A percentile compares a stretch with the other conserved stretches of the same genome.
Conservation (phyloP, 805 yeast genomes). For the Ogataea nakhonphanomensis region DNA sequence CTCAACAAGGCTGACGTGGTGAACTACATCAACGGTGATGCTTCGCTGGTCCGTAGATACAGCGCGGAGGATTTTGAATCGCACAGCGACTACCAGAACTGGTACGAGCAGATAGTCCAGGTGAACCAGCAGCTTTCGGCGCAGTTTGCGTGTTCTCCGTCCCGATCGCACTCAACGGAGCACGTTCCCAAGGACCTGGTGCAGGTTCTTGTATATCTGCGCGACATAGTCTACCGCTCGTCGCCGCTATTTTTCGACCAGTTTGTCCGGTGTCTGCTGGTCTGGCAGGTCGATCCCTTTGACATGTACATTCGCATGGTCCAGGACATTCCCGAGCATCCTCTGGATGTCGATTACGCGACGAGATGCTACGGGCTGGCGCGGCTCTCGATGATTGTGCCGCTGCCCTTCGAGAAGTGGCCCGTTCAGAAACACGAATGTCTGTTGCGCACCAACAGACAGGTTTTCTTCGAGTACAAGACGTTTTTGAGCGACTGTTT, state of each 20-base stretch:
- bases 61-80: slow-evolving; percentile 11
- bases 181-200: slow-evolving; percentile 18
- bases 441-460: slow-evolving; percentile 12
- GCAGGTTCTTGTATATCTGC: slow-evolving; percentile 14
- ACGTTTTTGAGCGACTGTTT: slow-evolving; percentile 18
- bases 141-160: slow-evolving; percentile 1
- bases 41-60: slow-evolving; percentile 10
- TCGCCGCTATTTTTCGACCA: slow-evolving; percentile 23
- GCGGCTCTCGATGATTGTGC: slow-evolving; percentile 23
- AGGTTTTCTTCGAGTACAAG: slow-evolving; percentile 16
- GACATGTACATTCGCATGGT: slow-evolving; percentile 18
- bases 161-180: slow-evolving; percentile 1
- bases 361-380: slow-evolving; percentile 26
- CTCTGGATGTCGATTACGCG: slow-evolving; percentile 19
- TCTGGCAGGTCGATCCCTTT: slow-evolving; percentile 35
- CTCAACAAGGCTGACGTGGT: slow-evolving; percentile 16
- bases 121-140: slow-evolving; percentile 4
- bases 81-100: slow-evolving; percentile 11
- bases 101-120: slow-evolving; percentile 9
- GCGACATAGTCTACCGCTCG: slow-evolving; percentile 19
- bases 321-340: slow-evolving; percentile 11
- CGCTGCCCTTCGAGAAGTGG: slow-evolving; percentile 26
- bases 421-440: slow-evolving; percentile 19
- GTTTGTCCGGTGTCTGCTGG: slow-evolving; percentile 26
- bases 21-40: slow-evolving; percentile 4